Percentiles rank a stretch among this genome's conserved stretches.
Conservation (phyloP, 352 stramenopile species). For the Hyaloperonospora brassicae region DNA sequence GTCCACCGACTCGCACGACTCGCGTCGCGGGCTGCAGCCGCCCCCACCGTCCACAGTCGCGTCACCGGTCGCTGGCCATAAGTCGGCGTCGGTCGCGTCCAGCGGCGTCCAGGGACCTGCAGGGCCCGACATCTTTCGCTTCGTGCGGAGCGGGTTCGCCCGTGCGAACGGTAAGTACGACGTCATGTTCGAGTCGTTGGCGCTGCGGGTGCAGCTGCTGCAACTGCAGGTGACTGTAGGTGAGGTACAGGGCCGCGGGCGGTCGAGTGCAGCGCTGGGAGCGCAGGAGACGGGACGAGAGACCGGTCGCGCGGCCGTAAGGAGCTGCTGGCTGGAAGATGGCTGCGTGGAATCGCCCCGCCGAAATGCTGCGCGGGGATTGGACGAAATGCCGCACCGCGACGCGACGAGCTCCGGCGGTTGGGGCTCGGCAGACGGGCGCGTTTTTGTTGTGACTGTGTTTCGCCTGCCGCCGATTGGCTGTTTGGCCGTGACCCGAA, state of each 20-base stretch:
- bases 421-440: too few species aligned
- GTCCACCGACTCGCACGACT: constrained; percentile 33
- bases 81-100: constrained; percentile 24
- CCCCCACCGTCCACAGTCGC: constrained; percentile 9
- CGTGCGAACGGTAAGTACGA: constrained; percentile 34
- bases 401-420: neutral
- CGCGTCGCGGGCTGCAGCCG: constrained; percentile 10
- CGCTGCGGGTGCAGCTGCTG: neutral
- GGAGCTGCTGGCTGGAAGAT: constrained; percentile 7
- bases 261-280: neutral
- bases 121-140: constrained; percentile 57
- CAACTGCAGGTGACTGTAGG: neutral
- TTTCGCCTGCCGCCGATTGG: too few species aligned
- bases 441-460: too few species aligned
- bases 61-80: constrained; percentile 12
- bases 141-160: constrained; percentile 30
- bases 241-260: neutral
- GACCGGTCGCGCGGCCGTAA: constrained; percentile 11
- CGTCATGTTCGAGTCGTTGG: constrained; percentile 14
- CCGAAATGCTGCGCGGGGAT: neutral
- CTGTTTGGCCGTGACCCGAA: too few species aligned
- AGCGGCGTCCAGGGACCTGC: constrained; percentile 27
- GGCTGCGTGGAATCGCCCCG: neutral
- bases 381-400: constrained; percentile 2
- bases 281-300: constrained; percentile 8